phyloP scores from a whole-genome alignment of 2,329 filamentous ascomycete species.

The Aspergillus transmontanensis region DNA sequence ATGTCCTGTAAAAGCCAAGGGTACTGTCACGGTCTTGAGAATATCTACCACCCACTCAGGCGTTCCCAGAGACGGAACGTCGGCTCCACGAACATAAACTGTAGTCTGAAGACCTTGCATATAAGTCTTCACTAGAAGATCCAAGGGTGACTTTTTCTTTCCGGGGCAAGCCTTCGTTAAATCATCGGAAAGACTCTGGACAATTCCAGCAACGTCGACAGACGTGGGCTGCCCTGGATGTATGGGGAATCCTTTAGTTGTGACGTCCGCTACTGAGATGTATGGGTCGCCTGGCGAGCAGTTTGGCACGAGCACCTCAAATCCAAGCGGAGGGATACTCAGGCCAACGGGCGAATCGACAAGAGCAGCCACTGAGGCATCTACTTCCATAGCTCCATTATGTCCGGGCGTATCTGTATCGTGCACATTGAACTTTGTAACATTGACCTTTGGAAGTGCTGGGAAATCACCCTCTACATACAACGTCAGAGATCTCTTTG shows the following conservation, averaged over 20 bases:
- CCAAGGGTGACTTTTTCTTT: slow-evolving; percentile 78
- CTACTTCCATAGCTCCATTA: slow-evolving; percentile 72
- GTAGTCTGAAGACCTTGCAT: slow-evolving; percentile 77
- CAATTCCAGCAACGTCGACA: slow-evolving; percentile 70
- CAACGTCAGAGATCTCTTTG: slow-evolving; percentile 35
- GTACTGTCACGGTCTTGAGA: slow-evolving; percentile 77
- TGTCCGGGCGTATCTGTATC: slow-evolving; percentile 63
- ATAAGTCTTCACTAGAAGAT: slow-evolving; percentile 77
- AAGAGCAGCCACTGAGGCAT: slow-evolving; percentile 70
- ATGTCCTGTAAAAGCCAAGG: slow-evolving; percentile 79
- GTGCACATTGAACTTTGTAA: slow-evolving; percentile 76
- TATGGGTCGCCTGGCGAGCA: slow-evolving; percentile 71
- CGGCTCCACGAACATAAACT: slow-evolving; percentile 80
- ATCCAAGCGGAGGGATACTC: slow-evolving; percentile 75
- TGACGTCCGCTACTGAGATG: slow-evolving; percentile 77
- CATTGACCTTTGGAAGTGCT: slow-evolving; percentile 76
- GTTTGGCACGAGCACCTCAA: slow-evolving; percentile 82
- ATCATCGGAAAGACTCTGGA: slow-evolving; percentile 72
- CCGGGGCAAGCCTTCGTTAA: slow-evolving; percentile 75
- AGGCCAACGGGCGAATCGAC: slow-evolving; percentile 81
- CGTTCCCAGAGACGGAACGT: slow-evolving; percentile 65
- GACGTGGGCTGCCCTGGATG: slow-evolving; percentile 68
- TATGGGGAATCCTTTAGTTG: slow-evolving; percentile 68
- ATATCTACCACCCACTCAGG: slow-evolving; percentile 83
- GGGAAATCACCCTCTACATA: slow-evolving; percentile 65